Evolutionary conservation across 495 filamentous ascomycete species (phyloP), one percentile per base, ranked within the genome.

Genomic region (Lasiosphaeria ovina): DNA sequence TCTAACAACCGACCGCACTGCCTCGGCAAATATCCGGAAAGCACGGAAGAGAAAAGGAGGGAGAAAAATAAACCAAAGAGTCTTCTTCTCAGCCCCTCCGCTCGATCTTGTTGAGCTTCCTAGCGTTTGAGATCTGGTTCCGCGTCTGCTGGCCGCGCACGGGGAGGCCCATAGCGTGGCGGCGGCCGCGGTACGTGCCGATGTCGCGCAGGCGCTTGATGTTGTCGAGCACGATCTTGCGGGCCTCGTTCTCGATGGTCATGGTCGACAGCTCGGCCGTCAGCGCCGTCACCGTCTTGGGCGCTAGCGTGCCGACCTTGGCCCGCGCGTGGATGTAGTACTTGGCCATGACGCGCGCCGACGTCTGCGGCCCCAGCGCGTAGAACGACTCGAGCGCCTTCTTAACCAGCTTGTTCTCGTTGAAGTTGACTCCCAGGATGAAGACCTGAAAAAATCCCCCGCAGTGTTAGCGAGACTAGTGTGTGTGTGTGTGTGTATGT

Each of bases 171-270:
- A 96, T 87, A 44, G 92, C 93, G 81, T 98, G 94, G 62, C 95
- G 78, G 72, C 90, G 84, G 56, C 94, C 94, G 42, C 95, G 79
- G 74, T 96, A 96, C 11, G 89, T 85, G 38, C 93, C 93, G 76
- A 96, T 96, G 72, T 97, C 93, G 70, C 88, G 87, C 72, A 98
- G 69, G 38, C 94, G 82, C 67, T 81, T 82, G 65, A 98, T 96
- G 69, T 98, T 90, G 35, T 96, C 91, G 64, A 84, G 75, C 45
- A 96, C 65, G 55, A 90, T 79, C 71, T 87, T 80, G 69, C 85
- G 78, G 60, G 96, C 79, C 64, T 98, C 93, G 67, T 90, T 96
- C 72, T 98, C 95, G 61, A 96, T 91, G 47, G 87, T 95, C 92
- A 98, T 92, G 10, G 85, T 87, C 6, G 93, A 90, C 44, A 98